Evolutionary conservation across 1,284 basidiomycete genomes (phyloP).

Genomic region (Ceraceosorus guamensis): DNA sequence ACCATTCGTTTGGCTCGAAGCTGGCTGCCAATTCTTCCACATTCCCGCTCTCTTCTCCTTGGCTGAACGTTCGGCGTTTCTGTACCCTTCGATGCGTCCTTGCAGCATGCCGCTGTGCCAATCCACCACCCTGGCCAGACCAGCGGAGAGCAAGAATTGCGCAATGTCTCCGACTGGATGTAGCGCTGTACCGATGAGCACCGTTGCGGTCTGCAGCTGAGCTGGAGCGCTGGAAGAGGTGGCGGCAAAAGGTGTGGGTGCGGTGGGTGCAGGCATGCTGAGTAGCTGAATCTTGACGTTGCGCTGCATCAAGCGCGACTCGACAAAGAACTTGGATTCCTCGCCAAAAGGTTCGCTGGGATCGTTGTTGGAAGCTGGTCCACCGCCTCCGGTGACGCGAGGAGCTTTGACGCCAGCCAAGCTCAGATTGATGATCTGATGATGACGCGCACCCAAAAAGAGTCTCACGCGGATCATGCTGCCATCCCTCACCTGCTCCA

Average conservation of each 20-base stretch:
- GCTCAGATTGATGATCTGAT: conserved; percentile 68
- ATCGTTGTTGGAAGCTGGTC: conserved; percentile 27
- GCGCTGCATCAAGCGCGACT: conserved; percentile 83
- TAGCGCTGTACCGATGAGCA: conserved; percentile 79
- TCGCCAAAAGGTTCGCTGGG: conserved; percentile 41
- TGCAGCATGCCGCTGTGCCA: conserved; percentile 92
- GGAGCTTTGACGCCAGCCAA: conserved; percentile 41
- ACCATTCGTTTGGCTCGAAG: background rate
- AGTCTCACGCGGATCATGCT: conserved; percentile 81
- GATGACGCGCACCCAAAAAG: conserved; percentile 75
- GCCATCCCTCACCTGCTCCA: conserved; percentile 90
- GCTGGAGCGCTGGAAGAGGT: conserved; percentile 52
- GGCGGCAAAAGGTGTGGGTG: conserved; percentile 61
- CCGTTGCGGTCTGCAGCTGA: conserved; percentile 51
- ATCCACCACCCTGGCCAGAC: conserved; percentile 84
- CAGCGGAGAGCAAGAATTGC: conserved; percentile 73
- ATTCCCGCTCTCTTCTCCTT: conserved; percentile 74
- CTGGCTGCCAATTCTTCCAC: conserved; percentile 59
- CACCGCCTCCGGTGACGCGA: conserved; percentile 31
- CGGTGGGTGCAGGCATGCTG: conserved; percentile 62
- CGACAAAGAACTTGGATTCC: conserved; percentile 88
- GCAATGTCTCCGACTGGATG: conserved; percentile 93
- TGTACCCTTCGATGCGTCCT: conserved; percentile 56
- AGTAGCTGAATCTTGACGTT: conserved; percentile 77
- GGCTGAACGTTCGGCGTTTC: conserved; percentile 73